Evolutionary conservation across 2,329 filamentous ascomycete genomes (phyloP), one percentile per base, ranked within the genome.

Genomic region (Aschersonia sp.): DNA sequence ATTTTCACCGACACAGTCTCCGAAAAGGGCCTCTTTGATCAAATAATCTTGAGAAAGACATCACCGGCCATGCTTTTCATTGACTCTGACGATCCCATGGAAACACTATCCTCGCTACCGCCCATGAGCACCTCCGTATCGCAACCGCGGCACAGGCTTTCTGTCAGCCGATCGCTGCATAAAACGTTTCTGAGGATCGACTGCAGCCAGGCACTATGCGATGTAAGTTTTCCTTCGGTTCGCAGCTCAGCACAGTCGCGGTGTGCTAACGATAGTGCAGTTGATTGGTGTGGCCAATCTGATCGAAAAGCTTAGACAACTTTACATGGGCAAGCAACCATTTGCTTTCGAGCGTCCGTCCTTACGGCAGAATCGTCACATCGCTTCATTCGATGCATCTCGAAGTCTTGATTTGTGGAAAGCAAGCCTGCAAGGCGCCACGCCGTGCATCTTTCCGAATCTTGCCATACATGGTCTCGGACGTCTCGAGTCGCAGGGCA

Each of bases 61-160:
- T 74, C 71, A 0, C 71, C 73, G 0, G 67, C 63, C 37, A 75
- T 76, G 68, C 60, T 76, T 5, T 76, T 76, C 47, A 66, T 77
- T 43, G 73, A 76, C 46, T 67, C 68, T 2, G 60, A 60, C 0
- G 46, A 56, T 54, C 64, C 44, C 50, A 63, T 48, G 57, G 68
- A 54, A 56, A 71, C 54, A 57, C 66, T 48, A 52, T 67, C 51
- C 50, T 61, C 47, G 53, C 56, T 75, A 0, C 70, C 72, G 0
- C 60, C 66, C 5, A 55, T 75, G 43, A 61, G 60, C 37, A 56
- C 50, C 44, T 61, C 47, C 49, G 57, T 51, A 53, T 64, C 55
- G 1, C 65, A 69, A 44, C 71, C 73, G 7, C 67, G 68, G 30
- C 73, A 76, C 54, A 60, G 73, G 30, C 63, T 76, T 4, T 68